phyloP scores from a whole-genome alignment of 495 filamentous ascomycete genomes.

The Aspergillus haitiensis region DNA sequence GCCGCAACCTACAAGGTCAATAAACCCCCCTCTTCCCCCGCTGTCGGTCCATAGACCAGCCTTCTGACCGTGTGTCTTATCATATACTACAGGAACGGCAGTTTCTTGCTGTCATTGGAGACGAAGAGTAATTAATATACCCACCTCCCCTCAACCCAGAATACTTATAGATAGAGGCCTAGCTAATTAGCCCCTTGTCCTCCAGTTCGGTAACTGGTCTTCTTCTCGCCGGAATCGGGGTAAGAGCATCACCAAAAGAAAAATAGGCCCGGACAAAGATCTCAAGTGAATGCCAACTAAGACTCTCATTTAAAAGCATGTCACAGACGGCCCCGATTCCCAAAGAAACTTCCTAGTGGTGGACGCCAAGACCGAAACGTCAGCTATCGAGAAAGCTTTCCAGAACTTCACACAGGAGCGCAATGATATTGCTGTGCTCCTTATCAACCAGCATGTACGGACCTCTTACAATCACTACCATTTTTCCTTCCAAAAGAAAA shows the following conservation, averaged over 20 bases:
- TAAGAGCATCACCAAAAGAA: constrained; percentile 48
- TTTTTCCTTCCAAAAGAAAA: too few species aligned
- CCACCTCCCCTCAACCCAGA: neutral
- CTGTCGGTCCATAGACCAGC: neutral
- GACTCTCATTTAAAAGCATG: constrained; percentile 55
- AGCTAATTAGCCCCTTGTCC: constrained; percentile 25
- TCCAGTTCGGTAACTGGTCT: constrained; percentile 93
- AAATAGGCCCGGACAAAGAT: too few species aligned
- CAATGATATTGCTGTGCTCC: constrained; percentile 92
- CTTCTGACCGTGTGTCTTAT: constrained; percentile 7
- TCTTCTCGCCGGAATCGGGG: constrained; percentile 90
- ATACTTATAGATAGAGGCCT: neutral
- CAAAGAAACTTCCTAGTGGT: constrained; percentile 98
- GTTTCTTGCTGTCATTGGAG: constrained; percentile 95
- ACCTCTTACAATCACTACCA: neutral
- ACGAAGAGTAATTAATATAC: constrained; percentile 68
- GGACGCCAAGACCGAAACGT: constrained; percentile 83
- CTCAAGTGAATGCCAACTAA: constrained; percentile 8
- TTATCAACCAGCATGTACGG: constrained; percentile 97
- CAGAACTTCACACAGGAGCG: constrained; percentile 81
- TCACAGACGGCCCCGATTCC: constrained; percentile 74
- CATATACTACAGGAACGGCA: constrained; percentile 69
- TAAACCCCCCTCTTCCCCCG: constrained; percentile 1
- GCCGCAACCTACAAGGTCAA: constrained; percentile 43
- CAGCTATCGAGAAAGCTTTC: constrained; percentile 88